Base-by-base conservation (phyloP, 768 basidiomycete genomes). In the Baorangia bicolor region DNA sequence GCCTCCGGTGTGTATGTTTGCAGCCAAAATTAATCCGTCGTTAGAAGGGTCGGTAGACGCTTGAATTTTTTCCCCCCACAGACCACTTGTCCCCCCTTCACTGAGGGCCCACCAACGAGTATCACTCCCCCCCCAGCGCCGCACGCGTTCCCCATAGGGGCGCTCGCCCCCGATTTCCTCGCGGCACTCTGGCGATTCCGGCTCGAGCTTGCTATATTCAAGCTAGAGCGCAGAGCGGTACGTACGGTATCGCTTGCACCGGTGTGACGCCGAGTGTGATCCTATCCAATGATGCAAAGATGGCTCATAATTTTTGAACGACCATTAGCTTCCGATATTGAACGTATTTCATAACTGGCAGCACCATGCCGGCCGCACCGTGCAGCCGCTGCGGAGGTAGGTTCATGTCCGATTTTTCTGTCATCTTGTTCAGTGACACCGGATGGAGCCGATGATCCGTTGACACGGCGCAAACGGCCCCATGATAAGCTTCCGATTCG, bases 191-290 rank as follows among this genome's bases (percentile, higher is more conserved):
- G 65, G 64, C 49, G 46, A 37, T 14, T 58, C 39, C 57, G 59
- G 6, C 59, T 67, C 27, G 56, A 64, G 31, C 44, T 56, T 3
- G 65, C 57, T 5, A 59, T 67, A 45, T 66, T 61, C 53, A 20
- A 42, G 28, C 31, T 67, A 4, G 65, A 67, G n/a, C 62, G 65
- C 34, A 61, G 53, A 57, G 62, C 53, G 55, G 65, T 67, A 49
- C 11, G 65, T 67, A 41, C 25, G 2, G 14, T 25, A 39, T 31
- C 13, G 23, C 18, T 44, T 3, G n/a, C 13, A 12, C 35, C 27
- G 20, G 27, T 16, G 23, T 41, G 46, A 35, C 34, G n/a, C n/a
- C n/a, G n/a, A n/a, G n/a, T n/a, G 43, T n/a, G 41, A n/a, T 44
- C 14, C 35, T 40, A 2, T 37, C 18, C 30, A 14, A 21, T 18